A percentile compares a stretch with the other conserved stretches of the same genome.
Evolutionary conservation across 2,329 filamentous ascomycete species (phyloP).

Genomic region (Arthrobotrys entomopaga): DNA sequence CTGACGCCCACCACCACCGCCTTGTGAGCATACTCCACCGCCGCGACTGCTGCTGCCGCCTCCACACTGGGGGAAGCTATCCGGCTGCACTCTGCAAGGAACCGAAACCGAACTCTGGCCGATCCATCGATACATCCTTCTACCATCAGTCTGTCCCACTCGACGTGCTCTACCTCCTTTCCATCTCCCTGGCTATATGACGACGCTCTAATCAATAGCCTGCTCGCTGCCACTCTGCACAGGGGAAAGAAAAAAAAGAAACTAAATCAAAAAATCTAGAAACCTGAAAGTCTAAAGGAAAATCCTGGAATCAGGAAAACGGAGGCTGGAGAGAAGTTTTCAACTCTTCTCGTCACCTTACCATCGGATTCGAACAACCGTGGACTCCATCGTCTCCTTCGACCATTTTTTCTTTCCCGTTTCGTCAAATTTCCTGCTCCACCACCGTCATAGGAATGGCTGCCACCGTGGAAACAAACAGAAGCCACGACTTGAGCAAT

Average conservation of each 20-base stretch:
- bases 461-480: constrained; percentile 51
- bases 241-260: too few relatives aligned
- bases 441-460: constrained; percentile 49
- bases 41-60: too few relatives aligned
- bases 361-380: background rate
- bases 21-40: constrained; percentile 26
- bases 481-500: constrained; percentile 51
- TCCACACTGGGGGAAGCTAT: too few relatives aligned
- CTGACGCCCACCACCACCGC: constrained; percentile 7
- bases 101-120: background rate
- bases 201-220: background rate
- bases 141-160: background rate
- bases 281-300: too few relatives aligned
- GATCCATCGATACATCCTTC: constrained; percentile 4
- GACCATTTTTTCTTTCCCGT: constrained; percentile 8
- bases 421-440: constrained; percentile 28
- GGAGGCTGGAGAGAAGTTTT: constrained; percentile 22
- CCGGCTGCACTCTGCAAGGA: constrained; percentile 5
- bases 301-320: constrained; percentile 1
- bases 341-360: background rate
- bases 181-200: constrained; percentile 12
- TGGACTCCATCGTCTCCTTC: constrained; percentile 4
- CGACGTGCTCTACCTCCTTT: background rate
- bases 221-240: constrained; percentile 2
- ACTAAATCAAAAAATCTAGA: too few relatives aligned